Evolutionary conservation across 2,329 filamentous ascomycete species (phyloP), one percentile per base, ranked within the genome.

Genomic region (Alternaria viburni): DNA sequence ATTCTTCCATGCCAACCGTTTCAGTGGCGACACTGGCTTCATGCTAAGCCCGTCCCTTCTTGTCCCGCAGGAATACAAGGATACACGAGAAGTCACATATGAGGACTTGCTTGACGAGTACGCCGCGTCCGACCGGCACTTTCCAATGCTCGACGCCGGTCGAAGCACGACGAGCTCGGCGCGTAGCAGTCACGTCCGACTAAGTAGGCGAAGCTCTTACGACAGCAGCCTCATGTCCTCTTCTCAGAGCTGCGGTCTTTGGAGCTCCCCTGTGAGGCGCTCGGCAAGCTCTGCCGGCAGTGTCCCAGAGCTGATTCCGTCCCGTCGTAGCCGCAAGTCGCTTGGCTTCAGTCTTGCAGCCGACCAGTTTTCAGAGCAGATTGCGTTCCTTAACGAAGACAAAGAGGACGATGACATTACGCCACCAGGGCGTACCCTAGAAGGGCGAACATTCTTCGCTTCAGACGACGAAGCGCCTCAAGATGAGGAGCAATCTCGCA

Each of bases 151-250:
- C 57, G 76, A 82, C 25, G 75, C 79, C n/a, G 76, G 62, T 26
- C 72, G 72, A 49, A 79, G 80, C 54, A 71, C 79, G 54, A 79
- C 80, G 41, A 80, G 81, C 51, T 81, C 81, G 7, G 79, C 80
- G 25, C 82, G 83, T 25, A 86, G 82, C 70, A 85, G 84, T 68
- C 82, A 81, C 59, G 83, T 84, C 3, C 83, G 83, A 13, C 83
- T 86, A 55, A 87, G 85, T 80, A 86, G 86, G 65, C 84, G 83
- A 67, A 86, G 85, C 72, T 87, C 86, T 6, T 85, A 87, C 61
- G 85, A 87, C 71, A 87, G 85, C 71, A 83, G 86, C 65, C 81
- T 86, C 44, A 77, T 85, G 56, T 86, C 85, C 7, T 76, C 73
- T 7, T 69, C 70, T 15, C 73, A 74, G 46, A 70, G 69, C 49